Base-by-base conservation (phyloP, 2,329 filamentous ascomycete species). In the Xylaria multiplex region DNA sequence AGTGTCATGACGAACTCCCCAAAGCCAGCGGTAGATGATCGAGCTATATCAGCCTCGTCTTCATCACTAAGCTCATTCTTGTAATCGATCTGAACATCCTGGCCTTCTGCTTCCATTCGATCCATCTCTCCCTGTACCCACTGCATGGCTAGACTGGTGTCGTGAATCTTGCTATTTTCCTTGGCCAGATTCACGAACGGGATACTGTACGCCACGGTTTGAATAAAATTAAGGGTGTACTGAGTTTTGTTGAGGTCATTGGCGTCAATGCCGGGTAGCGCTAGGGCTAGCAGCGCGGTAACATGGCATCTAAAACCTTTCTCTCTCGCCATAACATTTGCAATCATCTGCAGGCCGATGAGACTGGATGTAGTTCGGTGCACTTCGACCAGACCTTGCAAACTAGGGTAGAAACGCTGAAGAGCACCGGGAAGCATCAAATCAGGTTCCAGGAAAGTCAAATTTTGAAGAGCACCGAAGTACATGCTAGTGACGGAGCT, bases 271-370 rank as follows among this genome's bases (percentile, higher is more conserved):
- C 96, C 96, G 0, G 96, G 96, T 37, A 99, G 83, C 4, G 95
- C 93, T 66, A 99, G 85, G 5, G 95, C 96, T n/a, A 99, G 82
- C 42, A 99, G 82, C 0, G 95, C 95, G 1, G 96, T 99, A 69
- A 99, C 90, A 77, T 99, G 96, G 75, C 96, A 98, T 66, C 96
- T 88, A 77, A 96, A 97, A n/a, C 96, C 96, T 79, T 97, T 98
- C 46, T 93, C 93, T 76, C 92, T 90, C 14, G 93, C 90, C 87
- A 99, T 96, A 73, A 94, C 88, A 76, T 93, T 93, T 69, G 94
- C 92, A 67, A 98, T 88, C 84, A 97, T 93, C 80, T 97, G 94
- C 66, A 99, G 83, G 48, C 95, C 92, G 74, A 95, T 91, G 65
- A 99, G 86, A 65, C 95, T 97, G 0, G 96, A 97, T 5, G 94